These are phyloP conservation scores for Microthlaspi erraticum DNA, from an alignment of 345 rosid species.

Conservation along the genomic window DNA sequence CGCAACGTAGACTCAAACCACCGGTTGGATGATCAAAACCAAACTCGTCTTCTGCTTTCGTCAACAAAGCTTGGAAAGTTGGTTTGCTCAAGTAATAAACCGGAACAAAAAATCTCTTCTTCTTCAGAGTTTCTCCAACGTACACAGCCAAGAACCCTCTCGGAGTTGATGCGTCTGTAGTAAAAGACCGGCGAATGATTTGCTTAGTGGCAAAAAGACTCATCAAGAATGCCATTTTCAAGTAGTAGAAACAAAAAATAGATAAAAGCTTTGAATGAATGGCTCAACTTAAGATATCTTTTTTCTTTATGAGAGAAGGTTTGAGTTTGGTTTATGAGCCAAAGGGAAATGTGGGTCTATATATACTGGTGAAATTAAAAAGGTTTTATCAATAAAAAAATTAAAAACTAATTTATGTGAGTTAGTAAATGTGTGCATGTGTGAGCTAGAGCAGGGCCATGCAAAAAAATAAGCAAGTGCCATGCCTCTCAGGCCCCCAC, in stretches of 20 bases:
- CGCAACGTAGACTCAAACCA: constrained; percentile 50
- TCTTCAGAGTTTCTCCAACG: constrained; percentile 48
- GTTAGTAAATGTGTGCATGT: constrained; percentile 6
- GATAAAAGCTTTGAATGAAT: background rate
- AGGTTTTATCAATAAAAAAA: constrained; percentile 12
- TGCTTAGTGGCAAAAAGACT: constrained; percentile 38
- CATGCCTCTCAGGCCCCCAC: too few relatives aligned
- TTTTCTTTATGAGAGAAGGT: constrained; percentile 29
- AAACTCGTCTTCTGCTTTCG: constrained; percentile 54
- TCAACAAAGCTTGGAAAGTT: constrained; percentile 48
- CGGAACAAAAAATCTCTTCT: constrained; percentile 49
- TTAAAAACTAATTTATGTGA: background rate
- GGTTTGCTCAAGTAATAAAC: constrained; percentile 46
- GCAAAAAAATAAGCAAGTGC: too few relatives aligned
- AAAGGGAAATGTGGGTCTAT: constrained; percentile 27
- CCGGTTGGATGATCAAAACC: constrained; percentile 51
- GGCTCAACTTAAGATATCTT: background rate
- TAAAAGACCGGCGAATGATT: constrained; percentile 24
- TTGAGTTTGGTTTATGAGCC: constrained; percentile 39
- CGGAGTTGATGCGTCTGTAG: constrained; percentile 43
- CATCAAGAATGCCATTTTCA: constrained; percentile 34
- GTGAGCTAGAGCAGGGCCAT: constrained; percentile 20
- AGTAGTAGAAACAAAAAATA: constrained; percentile 8
- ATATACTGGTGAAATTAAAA: constrained; percentile 23
- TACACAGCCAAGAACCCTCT: constrained; percentile 54